Evolutionary conservation across 139 green algal genomes (phyloP), one percentile per base, ranked within the genome.

Genomic region (Nannochloris sp.): DNA sequence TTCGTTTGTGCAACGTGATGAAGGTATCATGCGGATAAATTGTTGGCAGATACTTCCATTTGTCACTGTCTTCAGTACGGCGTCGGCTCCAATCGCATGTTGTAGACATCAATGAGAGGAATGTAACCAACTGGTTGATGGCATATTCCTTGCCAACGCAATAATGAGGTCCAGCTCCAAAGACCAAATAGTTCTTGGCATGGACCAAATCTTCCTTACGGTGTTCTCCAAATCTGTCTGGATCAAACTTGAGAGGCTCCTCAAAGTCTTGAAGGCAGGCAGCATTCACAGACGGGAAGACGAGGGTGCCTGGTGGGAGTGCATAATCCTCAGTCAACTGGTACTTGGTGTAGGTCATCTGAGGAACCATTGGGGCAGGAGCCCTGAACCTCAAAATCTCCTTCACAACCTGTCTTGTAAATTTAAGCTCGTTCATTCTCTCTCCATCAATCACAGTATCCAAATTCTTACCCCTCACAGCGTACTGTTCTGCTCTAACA

Each of bases 121-220:
- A 93, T 29, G 60, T 57, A 0, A 83, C 76, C 43, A 94, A 72
- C 56, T 94, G 87, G 81, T 94, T 94, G 57, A 78, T 78, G 27
- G 87, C 87, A 62, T 94, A 94, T 79, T 89, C 78, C 44, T 79
- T 79, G 67, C 82, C 87, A 37, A 94, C 87, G 64, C 87, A 94
- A 74, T 90, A 90, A 75, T 94, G 87, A 7, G 87, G 79, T n/a
- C 87, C 87, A 51, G 81, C 75, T 23, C 87, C 87, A 69, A 94
- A 94, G n/a, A 85, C 80, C 51, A 94, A 66, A 78, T 78, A 93
- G 74, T 94, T 88, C 57, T 66, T 62, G 23, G 71, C 70, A 61
- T 72, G 82, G 40, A 73, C 81, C 46, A 91, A 64, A 68, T 91
- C 86, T 73, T 93, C 87, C 57, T 84, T 75, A 60, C 86, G 81